phyloP scores from a whole-genome alignment of 164 flowering plant genomes.

The Stephania cephalantha region DNA sequence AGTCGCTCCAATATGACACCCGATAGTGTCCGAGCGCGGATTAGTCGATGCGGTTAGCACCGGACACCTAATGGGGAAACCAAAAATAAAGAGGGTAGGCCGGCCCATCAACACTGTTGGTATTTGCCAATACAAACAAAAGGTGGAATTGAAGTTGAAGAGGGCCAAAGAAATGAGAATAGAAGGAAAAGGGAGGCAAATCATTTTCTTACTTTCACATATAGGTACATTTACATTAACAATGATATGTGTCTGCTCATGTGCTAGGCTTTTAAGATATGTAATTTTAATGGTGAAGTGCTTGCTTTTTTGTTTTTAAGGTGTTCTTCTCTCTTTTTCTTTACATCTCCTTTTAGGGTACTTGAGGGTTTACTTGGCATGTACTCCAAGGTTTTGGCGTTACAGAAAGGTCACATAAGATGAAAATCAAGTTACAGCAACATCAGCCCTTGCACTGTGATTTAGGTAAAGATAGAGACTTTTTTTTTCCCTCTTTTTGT shows the following conservation, averaged over 20 bases:
- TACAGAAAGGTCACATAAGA: not conserved
- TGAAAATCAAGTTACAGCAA: not conserved
- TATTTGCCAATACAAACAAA: too few relatives aligned
- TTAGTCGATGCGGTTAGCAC: too few relatives aligned
- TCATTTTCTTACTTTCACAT: not conserved
- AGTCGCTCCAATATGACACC: too few relatives aligned
- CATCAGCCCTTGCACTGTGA: not conserved
- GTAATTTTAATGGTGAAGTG: not conserved
- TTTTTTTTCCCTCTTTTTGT: too few relatives aligned
- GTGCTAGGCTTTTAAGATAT: not conserved
- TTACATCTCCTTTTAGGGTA: not conserved
- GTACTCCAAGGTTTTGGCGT: slow-evolving; percentile 12
- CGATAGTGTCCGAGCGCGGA: too few relatives aligned
- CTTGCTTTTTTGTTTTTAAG: not conserved
- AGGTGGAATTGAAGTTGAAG: not conserved
- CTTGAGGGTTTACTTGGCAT: slow-evolving; percentile 7
- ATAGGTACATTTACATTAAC: not conserved
- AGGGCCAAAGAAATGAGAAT: not conserved
- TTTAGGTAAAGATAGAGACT: not conserved
- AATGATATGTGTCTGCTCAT: not conserved
- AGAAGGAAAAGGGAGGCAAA: not conserved
- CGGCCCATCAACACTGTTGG: not conserved
- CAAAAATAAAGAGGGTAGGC: too few relatives aligned
- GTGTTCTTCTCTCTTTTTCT: not conserved
- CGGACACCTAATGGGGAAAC: too few relatives aligned